phyloP scores from a whole-genome alignment of 768 basidiomycete genomes.

The Hygrophoropsis aurantiaca region DNA sequence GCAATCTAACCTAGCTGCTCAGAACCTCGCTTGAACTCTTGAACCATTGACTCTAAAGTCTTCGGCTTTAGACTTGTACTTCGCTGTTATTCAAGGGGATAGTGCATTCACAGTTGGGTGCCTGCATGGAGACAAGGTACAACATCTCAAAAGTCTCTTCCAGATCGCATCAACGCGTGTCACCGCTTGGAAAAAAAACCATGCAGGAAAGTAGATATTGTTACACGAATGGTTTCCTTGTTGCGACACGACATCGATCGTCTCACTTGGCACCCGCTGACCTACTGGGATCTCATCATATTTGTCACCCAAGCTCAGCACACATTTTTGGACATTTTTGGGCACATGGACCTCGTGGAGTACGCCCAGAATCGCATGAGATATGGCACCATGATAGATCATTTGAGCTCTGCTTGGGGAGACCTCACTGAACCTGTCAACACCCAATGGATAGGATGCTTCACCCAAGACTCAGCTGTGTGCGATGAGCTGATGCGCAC shows the following conservation, averaged over 20 bases:
- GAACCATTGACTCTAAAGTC: no score
- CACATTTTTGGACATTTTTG: background rate
- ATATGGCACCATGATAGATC: no score
- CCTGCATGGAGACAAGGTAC: background rate
- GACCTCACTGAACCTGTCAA: background rate
- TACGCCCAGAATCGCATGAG: background rate
- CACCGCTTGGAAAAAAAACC: background rate
- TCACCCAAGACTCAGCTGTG: background rate
- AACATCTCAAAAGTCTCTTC: background rate
- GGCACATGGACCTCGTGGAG: background rate
- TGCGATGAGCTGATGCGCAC: constrained; percentile 5
- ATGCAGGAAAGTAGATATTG: background rate
- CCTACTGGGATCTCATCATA: background rate
- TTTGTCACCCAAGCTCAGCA: background rate
- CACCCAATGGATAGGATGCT: constrained; percentile 12
- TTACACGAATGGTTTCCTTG: background rate
- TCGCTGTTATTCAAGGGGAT: background rate
- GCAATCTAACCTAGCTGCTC: no score
- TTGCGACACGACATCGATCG: background rate
- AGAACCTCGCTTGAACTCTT: no score
- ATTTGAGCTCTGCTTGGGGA: no score
- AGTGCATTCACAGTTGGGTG: constrained; percentile 1
- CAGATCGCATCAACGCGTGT: background rate
- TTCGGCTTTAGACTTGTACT: no score
- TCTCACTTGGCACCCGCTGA: background rate